A percentile compares a stretch with the other conserved stretches of the same genome.
Evolutionary conservation across 257 asterid species (phyloP).

Genomic region (Cordia subcordata): DNA sequence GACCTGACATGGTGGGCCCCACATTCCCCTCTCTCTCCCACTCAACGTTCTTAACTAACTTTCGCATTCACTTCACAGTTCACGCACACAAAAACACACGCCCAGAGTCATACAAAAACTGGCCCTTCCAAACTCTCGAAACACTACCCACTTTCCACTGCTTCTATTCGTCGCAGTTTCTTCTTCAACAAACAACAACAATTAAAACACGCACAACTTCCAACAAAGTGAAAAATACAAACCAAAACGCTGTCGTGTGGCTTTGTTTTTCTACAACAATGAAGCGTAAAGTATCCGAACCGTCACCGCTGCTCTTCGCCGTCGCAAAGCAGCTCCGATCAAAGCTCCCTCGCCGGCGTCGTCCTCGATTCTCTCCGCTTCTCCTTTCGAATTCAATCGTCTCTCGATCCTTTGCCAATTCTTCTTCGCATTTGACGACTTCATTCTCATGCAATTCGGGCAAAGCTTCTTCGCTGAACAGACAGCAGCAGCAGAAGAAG

Average conservation of each 20-base stretch:
- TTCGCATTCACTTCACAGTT: slow-evolving; percentile 14
- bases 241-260: neutral
- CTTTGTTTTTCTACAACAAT: neutral
- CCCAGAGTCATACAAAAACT: slow-evolving; percentile 17
- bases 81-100: slow-evolving; percentile 22
- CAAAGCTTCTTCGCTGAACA: slow-evolving; percentile 35
- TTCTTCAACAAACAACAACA: slow-evolving; percentile 12
- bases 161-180: neutral
- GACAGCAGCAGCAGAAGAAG: slow-evolving; percentile 22
- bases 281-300: neutral
- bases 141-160: neutral
- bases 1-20: neutral
- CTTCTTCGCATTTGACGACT: slow-evolving; percentile 25
- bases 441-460: slow-evolving; percentile 47
- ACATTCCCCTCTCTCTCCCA: neutral
- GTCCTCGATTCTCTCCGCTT: slow-evolving; percentile 49
- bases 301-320: neutral
- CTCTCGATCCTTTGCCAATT: neutral
- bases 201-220: neutral
- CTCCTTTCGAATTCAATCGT: slow-evolving; percentile 12
- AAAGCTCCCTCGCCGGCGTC: slow-evolving; percentile 51
- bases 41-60: neutral
- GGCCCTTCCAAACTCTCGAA: neutral
- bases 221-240: neutral
- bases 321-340: slow-evolving; percentile 70